Conservation (phyloP, 2,329 filamentous ascomycete species). For the Monosporascus sp. region DNA sequence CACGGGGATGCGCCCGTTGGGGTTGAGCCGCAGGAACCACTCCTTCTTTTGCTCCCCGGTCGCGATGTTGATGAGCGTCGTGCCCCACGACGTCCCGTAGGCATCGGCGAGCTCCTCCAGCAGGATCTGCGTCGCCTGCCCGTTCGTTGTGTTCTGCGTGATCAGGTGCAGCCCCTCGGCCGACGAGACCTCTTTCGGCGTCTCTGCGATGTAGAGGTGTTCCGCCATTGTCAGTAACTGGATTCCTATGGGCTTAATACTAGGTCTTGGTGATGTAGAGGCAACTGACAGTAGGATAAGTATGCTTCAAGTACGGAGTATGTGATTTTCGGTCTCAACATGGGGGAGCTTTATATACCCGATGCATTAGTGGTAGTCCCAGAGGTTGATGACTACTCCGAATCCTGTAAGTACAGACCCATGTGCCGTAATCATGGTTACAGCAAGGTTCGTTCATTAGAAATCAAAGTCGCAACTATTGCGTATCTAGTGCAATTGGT, state of each 20-base stretch:
- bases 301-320: too few relatives aligned
- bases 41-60: slow-evolving; percentile 53
- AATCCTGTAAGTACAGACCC: too few relatives aligned
- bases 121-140: slow-evolving; percentile 17
- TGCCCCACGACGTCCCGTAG: slow-evolving; percentile 44
- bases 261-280: too few relatives aligned
- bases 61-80: slow-evolving; percentile 41
- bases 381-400: too few relatives aligned
- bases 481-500: neutral
- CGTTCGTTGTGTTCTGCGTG: slow-evolving; percentile 18
- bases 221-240: slow-evolving; percentile 10
- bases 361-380: too few relatives aligned
- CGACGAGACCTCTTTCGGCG: slow-evolving; percentile 14
- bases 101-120: slow-evolving; percentile 43
- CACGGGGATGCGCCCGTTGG: slow-evolving; percentile 43
- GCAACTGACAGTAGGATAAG: too few relatives aligned
- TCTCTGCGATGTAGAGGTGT: slow-evolving; percentile 17
- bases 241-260: too few relatives aligned
- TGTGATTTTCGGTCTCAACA: too few relatives aligned
- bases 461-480: neutral
- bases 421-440: too few relatives aligned
- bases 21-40: slow-evolving; percentile 43
- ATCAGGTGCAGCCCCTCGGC: slow-evolving; percentile 19
- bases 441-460: neutral
- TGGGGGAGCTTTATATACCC: too few relatives aligned